Conservation (phyloP, 2,329 filamentous ascomycete genomes). For the Colletotrichum tropicale region DNA sequence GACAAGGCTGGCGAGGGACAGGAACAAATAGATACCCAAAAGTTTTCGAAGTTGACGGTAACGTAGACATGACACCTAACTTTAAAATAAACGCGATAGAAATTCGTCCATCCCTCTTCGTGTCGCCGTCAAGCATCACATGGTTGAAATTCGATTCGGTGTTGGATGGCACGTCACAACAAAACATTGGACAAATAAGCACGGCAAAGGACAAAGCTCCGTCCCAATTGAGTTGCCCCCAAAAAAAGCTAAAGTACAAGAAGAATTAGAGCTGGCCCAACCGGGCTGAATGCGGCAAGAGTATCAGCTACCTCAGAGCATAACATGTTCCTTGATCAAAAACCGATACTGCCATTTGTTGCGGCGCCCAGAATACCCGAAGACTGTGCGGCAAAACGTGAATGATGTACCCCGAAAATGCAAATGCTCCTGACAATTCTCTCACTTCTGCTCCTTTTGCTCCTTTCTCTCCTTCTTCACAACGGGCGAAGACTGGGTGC, state of each 20-base stretch:
- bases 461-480: slow-evolving; percentile 32
- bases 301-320: slow-evolving; percentile 38
- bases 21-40: slow-evolving; percentile 22
- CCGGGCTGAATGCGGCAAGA: slow-evolving; percentile 32
- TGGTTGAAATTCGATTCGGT: neutral
- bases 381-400: neutral
- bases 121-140: neutral
- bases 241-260: slow-evolving; percentile 45
- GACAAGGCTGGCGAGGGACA: slow-evolving; percentile 25
- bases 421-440: slow-evolving; percentile 13
- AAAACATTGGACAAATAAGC: neutral
- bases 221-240: slow-evolving; percentile 18
- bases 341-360: slow-evolving; percentile 22
- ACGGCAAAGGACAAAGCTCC: slow-evolving; percentile 9
- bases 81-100: neutral
- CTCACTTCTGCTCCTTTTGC: slow-evolving; percentile 16
- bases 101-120: neutral
- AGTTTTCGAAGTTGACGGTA: slow-evolving; percentile 17
- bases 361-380: slow-evolving; percentile 10
- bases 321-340: slow-evolving; percentile 38
- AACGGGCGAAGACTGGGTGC: slow-evolving; percentile 53
- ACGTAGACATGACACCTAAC: neutral
- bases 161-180: neutral
- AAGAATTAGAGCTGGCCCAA: slow-evolving; percentile 35
- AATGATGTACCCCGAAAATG: slow-evolving; percentile 21